Base-by-base conservation (phyloP, 306 rosid species). In the Inga laurina region DNA sequence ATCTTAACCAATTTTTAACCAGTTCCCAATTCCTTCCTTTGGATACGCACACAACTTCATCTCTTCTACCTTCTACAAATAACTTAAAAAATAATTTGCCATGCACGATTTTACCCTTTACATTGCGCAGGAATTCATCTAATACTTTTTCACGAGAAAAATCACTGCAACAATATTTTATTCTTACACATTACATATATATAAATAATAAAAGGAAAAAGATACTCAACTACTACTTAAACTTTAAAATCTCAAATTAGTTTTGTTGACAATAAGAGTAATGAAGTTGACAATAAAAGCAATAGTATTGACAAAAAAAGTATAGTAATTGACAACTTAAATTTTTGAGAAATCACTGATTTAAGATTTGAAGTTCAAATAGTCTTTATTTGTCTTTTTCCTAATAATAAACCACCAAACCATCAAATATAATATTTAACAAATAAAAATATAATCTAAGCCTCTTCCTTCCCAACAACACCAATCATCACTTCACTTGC, bases 401-500 rank as follows among this genome's bases (percentile, higher is more conserved):
- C 1, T 27, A 27, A 27, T 27, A 27, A 22, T 59, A 59, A 59
- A 59, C 4, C 32, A 59, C 32, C 8, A 14, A 37, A 65, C 70
- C 65, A 75, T 30, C 32, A 78, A 51, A 27, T 8, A 56, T 16
- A 75, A 69, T 49, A 48, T 57, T 24, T 54, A 7, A n/a, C 62
- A 65, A 41, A 41, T 49, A 59, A 54, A 69, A 49, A 45, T 49
- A 61, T 73, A 65, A 45, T 11, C 83, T 91, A 91, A 34, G 90
- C 88, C 74, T 83, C 91, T 67, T 88, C 92, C 88, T 83, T 89
- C 44, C 86, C 88, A 51, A 90, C 85, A 67, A 81, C 86, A 22
- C 91, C 88, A 13, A 56, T 39, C 30, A 43, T 82, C 74, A 77
- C 72, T 75, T 81, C 90, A 78, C 88, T 87, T 56, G 87, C 74